Evolutionary conservation across 2,329 filamentous ascomycete genomes (phyloP).

Genomic region (Botrytis sinoallii): DNA sequence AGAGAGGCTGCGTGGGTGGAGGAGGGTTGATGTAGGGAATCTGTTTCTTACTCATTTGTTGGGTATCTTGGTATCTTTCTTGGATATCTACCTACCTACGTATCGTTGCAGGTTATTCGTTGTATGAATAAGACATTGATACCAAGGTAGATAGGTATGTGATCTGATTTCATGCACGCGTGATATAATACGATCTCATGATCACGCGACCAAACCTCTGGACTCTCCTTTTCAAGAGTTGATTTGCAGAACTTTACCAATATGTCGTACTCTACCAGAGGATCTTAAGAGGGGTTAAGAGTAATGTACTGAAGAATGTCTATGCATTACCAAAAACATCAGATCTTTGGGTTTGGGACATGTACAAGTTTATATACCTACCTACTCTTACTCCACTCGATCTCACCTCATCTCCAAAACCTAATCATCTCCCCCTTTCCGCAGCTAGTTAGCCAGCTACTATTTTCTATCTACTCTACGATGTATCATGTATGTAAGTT

Average conservation of each 20-base stretch:
- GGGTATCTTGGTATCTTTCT: background rate
- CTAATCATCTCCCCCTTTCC: background rate
- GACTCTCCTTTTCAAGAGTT: background rate
- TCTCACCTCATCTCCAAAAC: background rate
- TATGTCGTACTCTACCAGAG: background rate
- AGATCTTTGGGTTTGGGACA: background rate
- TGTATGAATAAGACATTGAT: background rate
- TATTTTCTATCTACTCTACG: background rate
- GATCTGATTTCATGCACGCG: background rate
- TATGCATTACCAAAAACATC: background rate
- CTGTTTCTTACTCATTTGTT: background rate
- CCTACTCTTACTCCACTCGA: background rate
- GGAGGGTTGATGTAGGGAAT: background rate
- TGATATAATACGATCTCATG: background rate
- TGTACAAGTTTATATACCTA: background rate
- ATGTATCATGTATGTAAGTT: too few relatives aligned
- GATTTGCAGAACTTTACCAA: background rate
- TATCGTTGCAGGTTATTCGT: background rate
- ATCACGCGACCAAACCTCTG: background rate
- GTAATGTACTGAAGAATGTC: background rate
- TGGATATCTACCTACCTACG: background rate
- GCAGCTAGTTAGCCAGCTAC: background rate
- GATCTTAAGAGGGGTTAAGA: background rate
- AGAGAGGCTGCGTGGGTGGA: background rate
- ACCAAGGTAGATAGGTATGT: background rate